A percentile compares a stretch with the other conserved stretches of the same genome.
phyloP scores from a whole-genome alignment of 164 flowering plant genomes.

The Annona squamosa region DNA sequence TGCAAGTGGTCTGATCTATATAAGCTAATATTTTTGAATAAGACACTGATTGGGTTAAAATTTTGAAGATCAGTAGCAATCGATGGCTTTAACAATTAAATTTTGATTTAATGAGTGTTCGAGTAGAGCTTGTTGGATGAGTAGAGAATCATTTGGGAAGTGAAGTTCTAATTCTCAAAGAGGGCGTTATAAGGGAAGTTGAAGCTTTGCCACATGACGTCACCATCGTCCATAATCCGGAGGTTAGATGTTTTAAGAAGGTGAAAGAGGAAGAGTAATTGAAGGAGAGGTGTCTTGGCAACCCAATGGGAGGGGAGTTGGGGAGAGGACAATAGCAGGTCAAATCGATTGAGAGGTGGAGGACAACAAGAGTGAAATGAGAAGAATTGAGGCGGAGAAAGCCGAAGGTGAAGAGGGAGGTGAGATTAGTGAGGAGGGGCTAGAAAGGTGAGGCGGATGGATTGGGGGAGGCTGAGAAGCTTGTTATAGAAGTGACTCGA shows the following conservation, averaged over 20 bases:
- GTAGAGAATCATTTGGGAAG: constrained; percentile 40
- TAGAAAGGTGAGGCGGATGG: constrained; percentile 47
- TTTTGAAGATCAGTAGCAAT: too few relatives aligned
- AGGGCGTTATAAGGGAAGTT: constrained; percentile 65
- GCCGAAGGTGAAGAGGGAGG: constrained; percentile 57
- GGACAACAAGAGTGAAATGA: constrained; percentile 55
- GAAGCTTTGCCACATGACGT: constrained; percentile 72
- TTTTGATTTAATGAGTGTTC: background rate
- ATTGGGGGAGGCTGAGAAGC: constrained; percentile 61
- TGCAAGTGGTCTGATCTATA: too few relatives aligned
- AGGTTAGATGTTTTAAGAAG: constrained; percentile 60
- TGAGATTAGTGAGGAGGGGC: constrained; percentile 47
- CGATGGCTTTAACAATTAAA: too few relatives aligned
- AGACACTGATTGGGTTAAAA: too few relatives aligned
- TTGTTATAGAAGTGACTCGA: constrained; percentile 16
- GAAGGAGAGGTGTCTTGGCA: constrained; percentile 42
- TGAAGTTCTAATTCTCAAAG: constrained; percentile 72
- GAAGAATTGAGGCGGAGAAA: constrained; percentile 52
- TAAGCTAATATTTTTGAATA: too few relatives aligned
- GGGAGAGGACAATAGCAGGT: constrained; percentile 30
- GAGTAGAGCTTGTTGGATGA: constrained; percentile 56
- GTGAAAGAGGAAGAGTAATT: constrained; percentile 58
- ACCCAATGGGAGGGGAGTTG: constrained; percentile 36
- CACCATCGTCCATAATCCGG: constrained; percentile 22
- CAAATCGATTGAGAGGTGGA: constrained; percentile 66